These are phyloP conservation scores for Penicillium sp. DNA, from an alignment of 2,329 filamentous ascomycete species.

Conservation along the genomic window DNA sequence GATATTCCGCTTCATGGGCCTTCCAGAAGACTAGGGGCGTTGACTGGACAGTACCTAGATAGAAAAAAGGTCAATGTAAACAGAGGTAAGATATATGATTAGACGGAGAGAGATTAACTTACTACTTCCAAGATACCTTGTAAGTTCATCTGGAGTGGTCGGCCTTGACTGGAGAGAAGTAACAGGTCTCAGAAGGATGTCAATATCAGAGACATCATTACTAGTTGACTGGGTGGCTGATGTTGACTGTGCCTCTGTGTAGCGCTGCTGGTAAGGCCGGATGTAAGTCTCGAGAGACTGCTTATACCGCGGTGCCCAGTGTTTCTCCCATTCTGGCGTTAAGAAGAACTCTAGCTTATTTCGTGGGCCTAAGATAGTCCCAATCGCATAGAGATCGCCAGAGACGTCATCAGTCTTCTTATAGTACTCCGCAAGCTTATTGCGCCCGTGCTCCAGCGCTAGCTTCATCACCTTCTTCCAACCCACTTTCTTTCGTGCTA, in stretches of 20 bases:
- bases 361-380: conserved; percentile 10
- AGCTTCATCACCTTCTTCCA: conserved; percentile 12
- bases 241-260: neutral
- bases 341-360: conserved; percentile 16
- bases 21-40: no score
- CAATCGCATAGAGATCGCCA: conserved; percentile 12
- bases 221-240: neutral
- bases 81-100: no score
- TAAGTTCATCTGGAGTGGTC: conserved; percentile 1
- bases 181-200: no score
- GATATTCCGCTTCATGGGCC: no score
- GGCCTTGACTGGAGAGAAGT: neutral
- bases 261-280: neutral
- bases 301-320: neutral
- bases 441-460: neutral
- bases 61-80: no score
- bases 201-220: neutral
- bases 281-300: neutral
- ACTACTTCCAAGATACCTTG: conserved; percentile 8
- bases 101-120: conserved; percentile 3
- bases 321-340: conserved; percentile 6
- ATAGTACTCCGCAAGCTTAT: conserved; percentile 16
- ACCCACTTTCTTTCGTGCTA: conserved; percentile 8
- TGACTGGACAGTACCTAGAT: no score
- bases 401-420: conserved; percentile 3